Percentiles rank a stretch among this genome's conserved stretches.
These are phyloP conservation scores for Cercis canadensis DNA, from an alignment of 306 rosid genomes.

Conservation along the genomic window DNA sequence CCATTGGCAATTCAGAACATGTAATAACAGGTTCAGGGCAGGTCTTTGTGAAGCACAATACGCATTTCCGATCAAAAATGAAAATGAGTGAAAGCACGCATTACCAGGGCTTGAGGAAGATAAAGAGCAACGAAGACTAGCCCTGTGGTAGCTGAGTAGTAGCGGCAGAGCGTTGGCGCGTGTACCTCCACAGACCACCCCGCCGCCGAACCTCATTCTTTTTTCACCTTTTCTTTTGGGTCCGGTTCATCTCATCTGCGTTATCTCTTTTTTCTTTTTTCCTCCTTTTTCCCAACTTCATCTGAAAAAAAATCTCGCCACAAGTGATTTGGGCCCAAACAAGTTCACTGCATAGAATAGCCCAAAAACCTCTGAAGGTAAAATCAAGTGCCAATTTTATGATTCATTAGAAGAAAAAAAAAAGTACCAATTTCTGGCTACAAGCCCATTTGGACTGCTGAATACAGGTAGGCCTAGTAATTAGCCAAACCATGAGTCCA, in stretches of 20 bases:
- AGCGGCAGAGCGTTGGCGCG: constrained; percentile 68
- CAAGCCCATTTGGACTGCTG: too few species aligned
- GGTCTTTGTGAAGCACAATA: background rate
- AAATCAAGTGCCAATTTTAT: too few species aligned
- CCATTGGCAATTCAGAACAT: background rate
- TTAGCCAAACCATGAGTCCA: too few species aligned
- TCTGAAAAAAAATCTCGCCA: too few species aligned
- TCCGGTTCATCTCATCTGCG: background rate
- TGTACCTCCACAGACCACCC: constrained; percentile 67
- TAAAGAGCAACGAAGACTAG: constrained; percentile 55
- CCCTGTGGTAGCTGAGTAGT: constrained; percentile 54
- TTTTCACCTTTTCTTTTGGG: constrained; percentile 19
- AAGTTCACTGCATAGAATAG: too few species aligned
- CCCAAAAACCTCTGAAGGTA: too few species aligned
- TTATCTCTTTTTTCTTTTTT: constrained; percentile 7
- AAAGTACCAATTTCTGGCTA: too few species aligned
- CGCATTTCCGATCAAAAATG: background rate
- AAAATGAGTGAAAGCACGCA: background rate
- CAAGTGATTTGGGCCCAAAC: too few species aligned
- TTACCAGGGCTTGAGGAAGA: constrained; percentile 52
- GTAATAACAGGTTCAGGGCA: background rate
- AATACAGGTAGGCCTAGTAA: too few species aligned
- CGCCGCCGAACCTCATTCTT: constrained; percentile 74
- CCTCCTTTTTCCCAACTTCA: background rate
- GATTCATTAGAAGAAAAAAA: too few species aligned